A percentile compares a stretch with the other conserved stretches of the same genome.
Conservation (phyloP, 805 yeast species). For the Saturnispora quitensis region DNA sequence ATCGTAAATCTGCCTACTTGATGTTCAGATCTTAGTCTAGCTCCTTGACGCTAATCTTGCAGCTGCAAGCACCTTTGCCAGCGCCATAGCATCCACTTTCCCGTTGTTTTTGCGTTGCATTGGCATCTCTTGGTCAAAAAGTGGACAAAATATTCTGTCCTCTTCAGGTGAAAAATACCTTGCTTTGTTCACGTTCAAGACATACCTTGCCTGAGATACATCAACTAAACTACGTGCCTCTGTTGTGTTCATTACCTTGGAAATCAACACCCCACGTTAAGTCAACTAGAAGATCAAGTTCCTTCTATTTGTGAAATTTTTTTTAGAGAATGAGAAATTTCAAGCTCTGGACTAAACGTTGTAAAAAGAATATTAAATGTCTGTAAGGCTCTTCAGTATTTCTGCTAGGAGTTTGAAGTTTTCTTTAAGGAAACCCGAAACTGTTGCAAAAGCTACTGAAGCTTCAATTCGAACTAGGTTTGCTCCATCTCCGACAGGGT, state of each 20-base stretch:
- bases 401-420: neutral
- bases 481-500: constrained; percentile 98
- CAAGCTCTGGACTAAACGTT: neutral
- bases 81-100: constrained; percentile 4
- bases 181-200: constrained; percentile 1
- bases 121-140: constrained; percentile 1
- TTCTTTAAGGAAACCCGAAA: neutral
- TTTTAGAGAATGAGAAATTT: neutral
- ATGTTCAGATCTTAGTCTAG: neutral
- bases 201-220: constrained; percentile 3
- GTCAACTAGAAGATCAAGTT: neutral
- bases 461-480: constrained; percentile 76
- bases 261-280: neutral
- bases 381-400: neutral
- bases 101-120: neutral
- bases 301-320: neutral
- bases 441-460: constrained; percentile 25
- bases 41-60: neutral
- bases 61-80: constrained; percentile 7
- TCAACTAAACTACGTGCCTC: constrained; percentile 5
- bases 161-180: constrained; percentile 5
- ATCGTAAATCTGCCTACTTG: neutral
- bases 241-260: neutral
- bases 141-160: constrained; percentile 7
- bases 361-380: neutral